Evolutionary conservation across 2,329 filamentous ascomycete genomes (phyloP), one percentile per base, ranked within the genome.

Genomic region (Pleurostoma richardsiae): DNA sequence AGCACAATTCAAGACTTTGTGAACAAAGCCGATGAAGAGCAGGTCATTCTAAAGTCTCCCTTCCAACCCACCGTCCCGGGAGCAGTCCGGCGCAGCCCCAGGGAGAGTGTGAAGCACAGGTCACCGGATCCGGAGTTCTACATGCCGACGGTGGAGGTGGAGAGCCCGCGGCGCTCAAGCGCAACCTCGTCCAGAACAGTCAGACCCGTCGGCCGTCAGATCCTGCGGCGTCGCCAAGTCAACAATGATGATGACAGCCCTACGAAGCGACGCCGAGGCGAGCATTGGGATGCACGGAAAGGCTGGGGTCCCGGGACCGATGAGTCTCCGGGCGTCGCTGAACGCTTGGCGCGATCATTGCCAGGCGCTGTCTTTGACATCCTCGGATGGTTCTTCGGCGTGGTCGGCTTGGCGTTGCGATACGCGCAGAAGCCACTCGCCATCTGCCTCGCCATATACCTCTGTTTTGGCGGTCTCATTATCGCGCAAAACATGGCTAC

Each of bases 401-500:
- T 88, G 11, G 50, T 86, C 10, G 69, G 70, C 4, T 73, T 83
- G 45, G 77, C 82, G 3, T 71, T 89, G 42, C 70, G 74, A 19
- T 78, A 82, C 46, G 68, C 83, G 3, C 85, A 87, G 61, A 82
- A 79, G 40, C 75, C 87, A 0, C 66, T 90, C 28, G 81, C 80
- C 6, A 68, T 83, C 49, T 60, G 80, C 2, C 62, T 90, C 10
- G 76, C 84, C 10, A 59, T 82, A 40, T 85, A 85, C 57, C 63
- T 88, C 10, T 69, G 79, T 33, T 69, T 82, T 29, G 81, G 82
- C 42, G 69, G 76, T 26, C 61, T 80, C 42, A 77, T 84, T 38
- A 66, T 87, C 27, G 70, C 77, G 2, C 76, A 79, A 41, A 85
- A 82, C 58, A 76, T 85, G 58, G 62, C 86, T 30, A 82, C 79